Percentiles rank a stretch among this genome's conserved stretches.
phyloP scores from a whole-genome alignment of 208 protist species.

The Ichthyophonus hoferi region DNA sequence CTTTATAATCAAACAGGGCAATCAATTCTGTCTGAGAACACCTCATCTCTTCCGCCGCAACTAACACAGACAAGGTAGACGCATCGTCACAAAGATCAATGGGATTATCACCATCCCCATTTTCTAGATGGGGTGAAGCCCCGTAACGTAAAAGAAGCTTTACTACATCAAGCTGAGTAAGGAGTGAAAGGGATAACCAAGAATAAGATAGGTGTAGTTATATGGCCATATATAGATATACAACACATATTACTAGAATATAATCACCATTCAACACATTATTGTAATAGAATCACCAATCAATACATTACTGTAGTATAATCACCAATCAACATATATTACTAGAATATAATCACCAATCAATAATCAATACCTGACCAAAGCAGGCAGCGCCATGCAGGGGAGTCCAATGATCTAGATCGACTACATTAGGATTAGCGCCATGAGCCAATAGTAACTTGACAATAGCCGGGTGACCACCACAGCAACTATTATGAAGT shows the following conservation, averaged over 20 bases:
- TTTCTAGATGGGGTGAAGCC: not conserved
- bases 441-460: slow-evolving; percentile 1
- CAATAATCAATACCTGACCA: slow-evolving; percentile 18
- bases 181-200: too few species aligned
- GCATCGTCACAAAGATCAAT: not conserved
- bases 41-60: not conserved
- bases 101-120: not conserved
- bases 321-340: too few species aligned
- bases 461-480: slow-evolving; percentile 2
- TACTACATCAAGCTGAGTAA: not conserved
- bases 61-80: not conserved
- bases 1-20: too few species aligned
- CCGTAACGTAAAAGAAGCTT: not conserved
- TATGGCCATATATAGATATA: too few species aligned
- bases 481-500: slow-evolving; percentile 24
- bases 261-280: too few species aligned
- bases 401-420: slow-evolving; percentile 30
- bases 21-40: not conserved
- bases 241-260: too few species aligned
- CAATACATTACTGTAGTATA: too few species aligned
- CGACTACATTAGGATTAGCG: slow-evolving; percentile 5
- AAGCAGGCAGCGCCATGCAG: slow-evolving; percentile 19
- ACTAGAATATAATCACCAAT: too few species aligned
- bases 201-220: too few species aligned
- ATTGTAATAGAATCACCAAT: too few species aligned